Conservation (phyloP, 2,329 filamentous ascomycete species). For the Fusarium penzigii region DNA sequence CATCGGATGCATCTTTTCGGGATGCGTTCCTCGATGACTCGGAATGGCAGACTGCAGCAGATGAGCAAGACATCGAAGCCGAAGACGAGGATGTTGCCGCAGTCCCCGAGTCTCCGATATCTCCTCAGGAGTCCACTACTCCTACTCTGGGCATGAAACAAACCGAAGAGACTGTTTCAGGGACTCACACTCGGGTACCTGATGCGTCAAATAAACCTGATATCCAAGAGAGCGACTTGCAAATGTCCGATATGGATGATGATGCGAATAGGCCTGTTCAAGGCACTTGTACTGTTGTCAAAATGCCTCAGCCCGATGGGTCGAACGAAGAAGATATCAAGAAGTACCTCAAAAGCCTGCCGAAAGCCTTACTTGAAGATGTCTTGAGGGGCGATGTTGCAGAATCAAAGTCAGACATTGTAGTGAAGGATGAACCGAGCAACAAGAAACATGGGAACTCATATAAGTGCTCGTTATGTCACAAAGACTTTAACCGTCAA, state of each 20-base stretch:
- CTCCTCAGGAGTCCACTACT: not conserved
- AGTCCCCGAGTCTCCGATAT: not conserved
- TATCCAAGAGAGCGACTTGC: not conserved
- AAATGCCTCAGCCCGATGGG: not conserved
- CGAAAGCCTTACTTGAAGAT: constrained; percentile 35
- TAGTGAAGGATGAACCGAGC: constrained; percentile 8
- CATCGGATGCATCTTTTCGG: not conserved
- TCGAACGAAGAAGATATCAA: constrained; percentile 14
- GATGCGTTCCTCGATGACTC: not conserved
- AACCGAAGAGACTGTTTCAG: not conserved
- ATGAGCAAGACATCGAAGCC: not conserved
- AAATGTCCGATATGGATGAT: not conserved
- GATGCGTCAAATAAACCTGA: not conserved
- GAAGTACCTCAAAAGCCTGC: constrained; percentile 29
- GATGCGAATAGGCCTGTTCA: not conserved
- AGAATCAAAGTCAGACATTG: constrained; percentile 8
- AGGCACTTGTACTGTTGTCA: not conserved
- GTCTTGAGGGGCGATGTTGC: constrained; percentile 26
- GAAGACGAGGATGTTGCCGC: not conserved
- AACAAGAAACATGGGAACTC: constrained; percentile 15
- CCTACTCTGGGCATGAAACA: not conserved
- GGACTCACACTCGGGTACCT: not conserved
- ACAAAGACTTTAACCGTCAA: constrained; percentile 48
- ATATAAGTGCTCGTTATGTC: constrained; percentile 42
- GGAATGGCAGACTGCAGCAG: not conserved